phyloP scores from a whole-genome alignment of 169 alveolate genomes.

The Eimeria necatrix region DNA sequence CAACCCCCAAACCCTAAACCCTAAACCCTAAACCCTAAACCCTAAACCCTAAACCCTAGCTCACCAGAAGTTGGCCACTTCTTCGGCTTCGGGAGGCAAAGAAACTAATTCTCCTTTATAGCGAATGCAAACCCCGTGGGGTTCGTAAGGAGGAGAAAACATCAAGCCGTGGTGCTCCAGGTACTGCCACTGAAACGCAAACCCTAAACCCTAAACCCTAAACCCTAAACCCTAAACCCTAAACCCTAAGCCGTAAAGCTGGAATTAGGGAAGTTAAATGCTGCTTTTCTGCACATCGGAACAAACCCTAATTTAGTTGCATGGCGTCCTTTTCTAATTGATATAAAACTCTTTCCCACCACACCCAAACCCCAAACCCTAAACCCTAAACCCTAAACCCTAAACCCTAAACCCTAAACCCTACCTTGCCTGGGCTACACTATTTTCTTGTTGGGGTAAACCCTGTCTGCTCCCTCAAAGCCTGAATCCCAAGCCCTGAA shows the following conservation, averaged over 20 bases:
- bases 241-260: too few relatives aligned
- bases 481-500: not conserved
- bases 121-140: constrained; percentile 87
- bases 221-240: not conserved
- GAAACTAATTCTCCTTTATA: constrained; percentile 93
- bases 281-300: too few relatives aligned
- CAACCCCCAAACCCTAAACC: too few relatives aligned
- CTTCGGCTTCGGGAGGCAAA: constrained; percentile 97
- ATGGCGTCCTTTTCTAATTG: too few relatives aligned
- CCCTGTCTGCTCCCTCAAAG: too few relatives aligned
- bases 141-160: constrained; percentile 94
- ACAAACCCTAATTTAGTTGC: too few relatives aligned
- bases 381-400: too few relatives aligned
- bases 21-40: not conserved
- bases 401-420: too few relatives aligned
- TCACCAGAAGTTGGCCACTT: constrained; percentile 98
- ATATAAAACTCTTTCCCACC: not conserved
- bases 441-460: too few relatives aligned
- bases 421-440: too few relatives aligned
- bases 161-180: constrained; percentile 94
- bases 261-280: too few relatives aligned
- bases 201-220: not conserved
- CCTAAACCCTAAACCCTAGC: not conserved
- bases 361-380: not conserved
- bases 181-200: constrained; percentile 89